These are phyloP conservation scores for Salix exigua DNA, from an alignment of 345 rosid genomes.

Conservation along the genomic window DNA sequence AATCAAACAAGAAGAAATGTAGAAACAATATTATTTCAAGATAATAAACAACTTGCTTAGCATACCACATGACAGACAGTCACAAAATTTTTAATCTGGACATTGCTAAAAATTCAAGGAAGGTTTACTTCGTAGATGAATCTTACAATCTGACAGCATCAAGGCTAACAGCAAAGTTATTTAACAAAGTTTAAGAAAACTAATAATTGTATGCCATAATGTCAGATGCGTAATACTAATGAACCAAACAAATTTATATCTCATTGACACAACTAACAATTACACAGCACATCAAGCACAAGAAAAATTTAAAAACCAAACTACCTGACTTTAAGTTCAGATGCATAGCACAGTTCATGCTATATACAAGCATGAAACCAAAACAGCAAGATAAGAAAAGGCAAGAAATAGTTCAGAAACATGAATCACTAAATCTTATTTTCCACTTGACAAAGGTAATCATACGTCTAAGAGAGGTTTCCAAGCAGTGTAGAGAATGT, in stretches of 20 bases:
- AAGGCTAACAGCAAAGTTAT: conserved; percentile 9
- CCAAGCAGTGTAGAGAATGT: conserved; percentile 10
- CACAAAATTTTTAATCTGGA: neutral
- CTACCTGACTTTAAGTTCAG: neutral
- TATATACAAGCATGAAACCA: neutral
- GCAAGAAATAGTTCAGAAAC: neutral
- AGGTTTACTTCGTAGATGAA: neutral
- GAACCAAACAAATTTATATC: neutral
- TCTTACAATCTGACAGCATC: neutral
- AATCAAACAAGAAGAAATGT: neutral
- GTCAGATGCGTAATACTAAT: neutral
- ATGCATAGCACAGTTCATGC: neutral
- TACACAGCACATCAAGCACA: neutral
- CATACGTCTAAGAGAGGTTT: conserved; percentile 7
- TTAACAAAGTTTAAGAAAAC: neutral
- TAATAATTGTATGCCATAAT: neutral
- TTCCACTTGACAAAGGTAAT: conserved; percentile 8
- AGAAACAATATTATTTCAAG: neutral
- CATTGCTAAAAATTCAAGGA: neutral
- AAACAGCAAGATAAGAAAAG: neutral
- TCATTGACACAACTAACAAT: neutral
- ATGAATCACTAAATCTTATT: conserved; percentile 17
- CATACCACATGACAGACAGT: neutral
- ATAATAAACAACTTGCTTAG: neutral
- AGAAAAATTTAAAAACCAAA: neutral